phyloP scores from a whole-genome alignment of 306 rosid species.

The Herpetospermum pedunculosum region DNA sequence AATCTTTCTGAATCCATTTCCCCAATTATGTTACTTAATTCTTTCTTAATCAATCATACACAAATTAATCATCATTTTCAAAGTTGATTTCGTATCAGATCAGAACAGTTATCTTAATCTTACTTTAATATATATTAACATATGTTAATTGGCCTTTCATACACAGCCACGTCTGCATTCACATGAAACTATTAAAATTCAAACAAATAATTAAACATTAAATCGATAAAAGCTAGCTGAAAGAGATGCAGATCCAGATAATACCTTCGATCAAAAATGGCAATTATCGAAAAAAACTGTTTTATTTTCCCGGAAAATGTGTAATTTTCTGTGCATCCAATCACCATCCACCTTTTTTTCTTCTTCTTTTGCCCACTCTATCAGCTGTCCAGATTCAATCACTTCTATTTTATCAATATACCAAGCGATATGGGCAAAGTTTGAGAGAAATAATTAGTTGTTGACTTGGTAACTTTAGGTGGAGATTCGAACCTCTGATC shows the following conservation, averaged over 20 bases:
- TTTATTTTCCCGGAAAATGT: background rate
- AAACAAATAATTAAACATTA: background rate
- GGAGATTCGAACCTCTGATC: no score
- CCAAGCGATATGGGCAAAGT: background rate
- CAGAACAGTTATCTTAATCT: background rate
- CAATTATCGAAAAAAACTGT: background rate
- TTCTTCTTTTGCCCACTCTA: background rate
- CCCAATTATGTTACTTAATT: background rate
- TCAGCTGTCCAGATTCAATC: background rate
- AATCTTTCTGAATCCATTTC: background rate
- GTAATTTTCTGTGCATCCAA: no score
- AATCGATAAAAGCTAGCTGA: background rate
- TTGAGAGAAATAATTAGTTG: background rate
- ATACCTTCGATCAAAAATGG: no score
- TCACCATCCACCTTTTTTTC: background rate
- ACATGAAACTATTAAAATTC: background rate
- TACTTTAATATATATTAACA: background rate
- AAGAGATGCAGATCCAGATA: background rate
- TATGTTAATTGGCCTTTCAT: background rate
- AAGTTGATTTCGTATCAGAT: background rate
- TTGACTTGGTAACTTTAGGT: no score
- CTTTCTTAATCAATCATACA: background rate
- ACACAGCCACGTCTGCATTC: background rate
- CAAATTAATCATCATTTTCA: background rate
- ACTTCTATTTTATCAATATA: background rate